Evolutionary conservation across 441 rosid genomes (phyloP).

Genomic region (Bocquillonia castaneifolia): DNA sequence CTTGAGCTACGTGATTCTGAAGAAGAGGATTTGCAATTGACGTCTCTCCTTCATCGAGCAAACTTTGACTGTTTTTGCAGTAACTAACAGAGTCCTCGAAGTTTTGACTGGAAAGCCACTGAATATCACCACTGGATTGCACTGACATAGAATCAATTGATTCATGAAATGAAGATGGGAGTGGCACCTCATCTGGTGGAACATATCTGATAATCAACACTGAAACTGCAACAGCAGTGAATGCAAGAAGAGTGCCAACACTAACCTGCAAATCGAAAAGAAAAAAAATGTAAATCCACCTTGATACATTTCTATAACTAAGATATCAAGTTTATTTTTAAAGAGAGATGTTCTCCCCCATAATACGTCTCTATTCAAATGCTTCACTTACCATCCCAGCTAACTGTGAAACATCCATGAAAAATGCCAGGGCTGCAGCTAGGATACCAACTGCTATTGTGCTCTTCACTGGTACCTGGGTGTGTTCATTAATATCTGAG

Average conservation of each 20-base stretch:
- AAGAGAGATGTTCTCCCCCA: background rate
- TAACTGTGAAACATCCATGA: constrained; percentile 81
- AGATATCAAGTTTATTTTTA: background rate
- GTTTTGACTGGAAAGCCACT: constrained; percentile 20
- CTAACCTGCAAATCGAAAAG: constrained; percentile 55
- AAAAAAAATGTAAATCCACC: background rate
- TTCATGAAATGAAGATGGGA: constrained; percentile 48
- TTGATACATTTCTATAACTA: background rate
- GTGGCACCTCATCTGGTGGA: constrained; percentile 71
- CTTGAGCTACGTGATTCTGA: constrained; percentile 33
- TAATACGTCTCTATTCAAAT: background rate
- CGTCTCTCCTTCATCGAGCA: constrained; percentile 26
- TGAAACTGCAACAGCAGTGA: constrained; percentile 72
- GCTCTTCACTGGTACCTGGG: constrained; percentile 81
- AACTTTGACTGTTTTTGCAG: constrained; percentile 26
- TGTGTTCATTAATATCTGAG: constrained; percentile 55
- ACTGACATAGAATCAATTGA: constrained; percentile 32
- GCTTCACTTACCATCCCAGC: constrained; percentile 70
- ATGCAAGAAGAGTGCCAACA: constrained; percentile 84
- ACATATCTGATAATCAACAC: constrained; percentile 73
- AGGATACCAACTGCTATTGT: constrained; percentile 57
- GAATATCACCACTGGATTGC: constrained; percentile 21
- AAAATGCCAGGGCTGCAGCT: constrained; percentile 65
- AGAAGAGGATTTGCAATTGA: constrained; percentile 41
- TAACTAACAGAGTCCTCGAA: constrained; percentile 21